Conservation (phyloP, 1,284 basidiomycete species). For the Rhodotorula mucilaginosa region DNA sequence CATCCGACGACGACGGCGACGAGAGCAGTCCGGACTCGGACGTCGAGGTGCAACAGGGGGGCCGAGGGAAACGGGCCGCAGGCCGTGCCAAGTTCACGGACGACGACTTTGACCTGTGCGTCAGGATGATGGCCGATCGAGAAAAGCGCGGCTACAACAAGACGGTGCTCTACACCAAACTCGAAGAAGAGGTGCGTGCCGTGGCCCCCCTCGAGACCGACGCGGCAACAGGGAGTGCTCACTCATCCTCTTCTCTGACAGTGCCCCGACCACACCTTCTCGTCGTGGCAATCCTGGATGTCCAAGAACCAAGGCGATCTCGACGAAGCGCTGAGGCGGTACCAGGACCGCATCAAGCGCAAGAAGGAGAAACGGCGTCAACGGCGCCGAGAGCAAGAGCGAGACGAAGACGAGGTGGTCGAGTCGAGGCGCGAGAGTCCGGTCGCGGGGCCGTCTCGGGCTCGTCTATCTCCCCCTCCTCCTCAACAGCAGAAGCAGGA, state of each 20-base stretch:
- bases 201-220: too few species aligned
- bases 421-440: neutral
- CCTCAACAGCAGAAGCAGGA: neutral
- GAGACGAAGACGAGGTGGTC: neutral
- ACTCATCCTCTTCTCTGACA: neutral
- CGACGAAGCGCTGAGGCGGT: slow-evolving; percentile 6
- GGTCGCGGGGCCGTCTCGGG: neutral
- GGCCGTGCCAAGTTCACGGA: neutral
- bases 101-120: slow-evolving; percentile 6
- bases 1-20: neutral
- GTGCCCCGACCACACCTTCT: slow-evolving; percentile 15
- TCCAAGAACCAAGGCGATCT: slow-evolving; percentile 4
- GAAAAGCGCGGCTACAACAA: neutral
- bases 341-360: neutral
- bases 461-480: neutral
- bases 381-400: neutral
- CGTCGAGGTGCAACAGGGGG: neutral
- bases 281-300: slow-evolving; percentile 30
- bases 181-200: slow-evolving; percentile 3
- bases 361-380: neutral
- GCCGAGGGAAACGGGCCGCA: neutral
- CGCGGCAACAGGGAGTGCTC: neutral
- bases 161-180: neutral
- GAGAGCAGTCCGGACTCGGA: neutral
- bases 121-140: neutral